A percentile compares a stretch with the other conserved stretches of the same genome.
Conservation (phyloP, 1,284 basidiomycete genomes). For the Ustilago cynodontis region DNA sequence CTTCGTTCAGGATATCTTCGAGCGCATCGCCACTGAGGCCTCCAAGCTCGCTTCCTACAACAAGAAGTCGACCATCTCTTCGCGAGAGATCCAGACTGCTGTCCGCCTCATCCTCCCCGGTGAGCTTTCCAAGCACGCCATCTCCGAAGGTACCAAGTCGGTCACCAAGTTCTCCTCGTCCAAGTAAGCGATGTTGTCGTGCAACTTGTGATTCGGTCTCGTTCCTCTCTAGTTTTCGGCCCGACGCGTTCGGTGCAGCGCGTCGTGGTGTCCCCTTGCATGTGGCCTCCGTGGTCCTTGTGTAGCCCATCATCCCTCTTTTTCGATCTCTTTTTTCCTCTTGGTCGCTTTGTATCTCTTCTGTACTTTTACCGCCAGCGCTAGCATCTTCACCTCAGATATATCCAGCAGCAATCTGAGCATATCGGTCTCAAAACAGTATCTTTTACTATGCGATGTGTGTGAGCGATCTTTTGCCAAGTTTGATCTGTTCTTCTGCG, state of each 20-base stretch:
- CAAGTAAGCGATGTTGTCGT: slow-evolving; percentile 39
- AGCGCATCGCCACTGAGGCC: slow-evolving; percentile 71
- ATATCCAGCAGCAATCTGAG: slow-evolving; percentile 63
- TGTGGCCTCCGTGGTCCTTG: background rate
- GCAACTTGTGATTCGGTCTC: slow-evolving; percentile 4
- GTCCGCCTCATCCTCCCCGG: slow-evolving; percentile 72
- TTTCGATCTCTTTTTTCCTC: slow-evolving; percentile 14
- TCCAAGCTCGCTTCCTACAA: slow-evolving; percentile 70
- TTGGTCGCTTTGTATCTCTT: slow-evolving; percentile 57
- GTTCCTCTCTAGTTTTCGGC: slow-evolving; percentile 18
- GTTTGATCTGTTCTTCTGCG: background rate
- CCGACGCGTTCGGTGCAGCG: slow-evolving; percentile 44
- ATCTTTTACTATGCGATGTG: slow-evolving; percentile 2
- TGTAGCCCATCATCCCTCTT: background rate
- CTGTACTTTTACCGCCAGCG: slow-evolving; percentile 61
- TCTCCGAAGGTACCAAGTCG: slow-evolving; percentile 83
- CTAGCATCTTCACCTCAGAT: slow-evolving; percentile 54
- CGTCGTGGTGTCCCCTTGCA: slow-evolving; percentile 42
- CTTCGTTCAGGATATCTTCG: slow-evolving; percentile 73
- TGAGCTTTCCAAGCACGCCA: slow-evolving; percentile 84
- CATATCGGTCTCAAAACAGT: slow-evolving; percentile 50
- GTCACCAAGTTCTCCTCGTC: slow-evolving; percentile 74
- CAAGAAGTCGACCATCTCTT: slow-evolving; percentile 70
- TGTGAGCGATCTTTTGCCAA: slow-evolving; percentile 2
- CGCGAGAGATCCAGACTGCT: slow-evolving; percentile 71